These are phyloP conservation scores for Protomyces arabidopsidicola DNA, from an alignment of 1,139 yeast genomes.

Conservation along the genomic window DNA sequence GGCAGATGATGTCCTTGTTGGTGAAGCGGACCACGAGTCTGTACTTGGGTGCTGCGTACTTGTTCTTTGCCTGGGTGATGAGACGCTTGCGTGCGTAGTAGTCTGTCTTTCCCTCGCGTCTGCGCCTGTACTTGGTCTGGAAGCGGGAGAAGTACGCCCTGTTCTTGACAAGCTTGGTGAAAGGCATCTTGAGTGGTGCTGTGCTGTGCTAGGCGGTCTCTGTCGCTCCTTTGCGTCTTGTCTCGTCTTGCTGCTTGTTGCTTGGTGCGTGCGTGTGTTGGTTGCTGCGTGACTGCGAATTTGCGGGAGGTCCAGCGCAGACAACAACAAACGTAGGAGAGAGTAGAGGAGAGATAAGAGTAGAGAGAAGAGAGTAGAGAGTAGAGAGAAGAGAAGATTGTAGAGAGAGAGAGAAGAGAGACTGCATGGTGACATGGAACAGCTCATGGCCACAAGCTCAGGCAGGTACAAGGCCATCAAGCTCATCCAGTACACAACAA, in stretches of 20 bases:
- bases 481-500: slow-evolving; percentile 15
- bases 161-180: slow-evolving; percentile 65
- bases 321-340: no score
- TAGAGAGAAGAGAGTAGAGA: no score
- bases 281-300: neutral
- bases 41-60: slow-evolving; percentile 99
- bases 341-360: no score
- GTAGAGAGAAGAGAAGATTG: no score
- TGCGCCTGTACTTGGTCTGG: slow-evolving; percentile 99
- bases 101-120: slow-evolving; percentile 99
- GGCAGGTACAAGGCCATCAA: slow-evolving; percentile 22
- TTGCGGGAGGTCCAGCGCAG: no score
- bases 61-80: slow-evolving; percentile 99
- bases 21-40: slow-evolving; percentile 99
- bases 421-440: no score
- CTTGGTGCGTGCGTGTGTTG: no score
- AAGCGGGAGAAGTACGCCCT: slow-evolving; percentile 98
- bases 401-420: no score
- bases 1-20: slow-evolving; percentile 98
- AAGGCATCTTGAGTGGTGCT: slow-evolving; percentile 46
- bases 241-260: no score
- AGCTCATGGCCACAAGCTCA: slow-evolving; percentile 7
- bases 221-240: no score
- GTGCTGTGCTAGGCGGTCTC: no score
- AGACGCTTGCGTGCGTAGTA: slow-evolving; percentile 99